Conservation (phyloP, 176 grass and related monocot species). For the Raddia guianensis region DNA sequence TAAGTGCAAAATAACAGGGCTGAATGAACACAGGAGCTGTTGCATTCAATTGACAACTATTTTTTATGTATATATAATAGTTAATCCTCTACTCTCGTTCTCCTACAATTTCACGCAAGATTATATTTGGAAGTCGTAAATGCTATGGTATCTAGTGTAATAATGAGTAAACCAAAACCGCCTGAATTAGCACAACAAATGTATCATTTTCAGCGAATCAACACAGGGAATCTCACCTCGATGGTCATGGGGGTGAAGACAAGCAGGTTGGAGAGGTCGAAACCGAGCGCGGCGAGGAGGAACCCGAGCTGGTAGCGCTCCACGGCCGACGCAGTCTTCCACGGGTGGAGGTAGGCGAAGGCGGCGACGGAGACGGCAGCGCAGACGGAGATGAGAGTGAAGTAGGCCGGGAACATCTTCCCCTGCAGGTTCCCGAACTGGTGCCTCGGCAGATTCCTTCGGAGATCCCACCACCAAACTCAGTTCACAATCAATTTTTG, state of each 20-base stretch:
- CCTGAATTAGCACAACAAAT: background rate
- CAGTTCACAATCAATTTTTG: background rate
- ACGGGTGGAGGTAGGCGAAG: slow-evolving; percentile 92
- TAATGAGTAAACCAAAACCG: background rate
- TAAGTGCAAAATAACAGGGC: no score
- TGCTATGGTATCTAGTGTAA: background rate
- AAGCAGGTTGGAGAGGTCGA: slow-evolving; percentile 86
- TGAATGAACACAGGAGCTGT: background rate
- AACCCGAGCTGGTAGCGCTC: slow-evolving; percentile 93
- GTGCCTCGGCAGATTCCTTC: slow-evolving; percentile 91
- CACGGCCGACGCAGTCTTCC: slow-evolving; percentile 66
- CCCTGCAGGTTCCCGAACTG: slow-evolving; percentile 92
- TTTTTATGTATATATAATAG: background rate
- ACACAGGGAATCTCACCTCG: slow-evolving; percentile 55
- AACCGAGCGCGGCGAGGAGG: slow-evolving; percentile 74
- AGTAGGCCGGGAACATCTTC: slow-evolving; percentile 99
- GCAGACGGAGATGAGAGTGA: slow-evolving; percentile 69
- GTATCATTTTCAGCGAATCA: background rate
- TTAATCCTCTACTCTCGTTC: background rate
- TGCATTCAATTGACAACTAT: background rate
- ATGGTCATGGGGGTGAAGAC: slow-evolving; percentile 98
- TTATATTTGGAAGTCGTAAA: background rate
- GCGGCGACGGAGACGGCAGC: slow-evolving; percentile 73
- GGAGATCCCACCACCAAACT: background rate
- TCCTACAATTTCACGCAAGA: background rate